Conservation (phyloP, 1,284 basidiomycete genomes). For the Cutaneotrichosporon dermatis region DNA sequence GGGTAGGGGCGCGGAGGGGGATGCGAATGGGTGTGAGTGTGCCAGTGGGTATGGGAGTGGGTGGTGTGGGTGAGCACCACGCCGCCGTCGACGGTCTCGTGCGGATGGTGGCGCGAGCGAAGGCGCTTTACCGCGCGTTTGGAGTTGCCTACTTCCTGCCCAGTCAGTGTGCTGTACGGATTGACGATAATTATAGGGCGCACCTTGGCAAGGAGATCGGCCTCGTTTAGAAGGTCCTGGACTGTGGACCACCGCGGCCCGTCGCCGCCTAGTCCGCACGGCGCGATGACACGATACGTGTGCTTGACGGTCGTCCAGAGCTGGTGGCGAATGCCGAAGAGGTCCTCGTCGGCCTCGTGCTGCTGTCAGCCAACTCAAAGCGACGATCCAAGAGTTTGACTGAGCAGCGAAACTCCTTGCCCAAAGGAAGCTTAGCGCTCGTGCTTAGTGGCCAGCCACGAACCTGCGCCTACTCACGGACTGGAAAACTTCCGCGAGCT, state of each 20-base stretch:
- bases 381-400: neutral
- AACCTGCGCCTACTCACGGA: neutral
- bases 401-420: too few relatives aligned
- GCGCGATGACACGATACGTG: neutral
- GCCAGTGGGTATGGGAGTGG: neutral
- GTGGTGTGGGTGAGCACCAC: neutral
- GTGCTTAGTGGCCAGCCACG: too few relatives aligned
- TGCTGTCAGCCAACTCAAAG: neutral
- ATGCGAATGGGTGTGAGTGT: too few relatives aligned
- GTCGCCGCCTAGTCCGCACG: neutral
- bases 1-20: too few relatives aligned
- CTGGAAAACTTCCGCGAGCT: neutral
- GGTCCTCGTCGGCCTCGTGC: neutral
- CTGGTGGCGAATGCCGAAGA: neutral
- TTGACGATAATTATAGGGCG: too few relatives aligned
- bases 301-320: neutral
- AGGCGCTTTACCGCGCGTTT: neutral
- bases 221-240: neutral
- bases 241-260: neutral
- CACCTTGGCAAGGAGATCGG: neutral
- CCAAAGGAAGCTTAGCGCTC: too few relatives aligned
- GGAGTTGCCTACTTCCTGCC: neutral
- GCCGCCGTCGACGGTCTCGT: too few relatives aligned
- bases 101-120: neutral
- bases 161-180: too few relatives aligned